These are phyloP conservation scores for Yamadazyma scolyti DNA, from an alignment of 805 yeast genomes.

Conservation along the genomic window DNA sequence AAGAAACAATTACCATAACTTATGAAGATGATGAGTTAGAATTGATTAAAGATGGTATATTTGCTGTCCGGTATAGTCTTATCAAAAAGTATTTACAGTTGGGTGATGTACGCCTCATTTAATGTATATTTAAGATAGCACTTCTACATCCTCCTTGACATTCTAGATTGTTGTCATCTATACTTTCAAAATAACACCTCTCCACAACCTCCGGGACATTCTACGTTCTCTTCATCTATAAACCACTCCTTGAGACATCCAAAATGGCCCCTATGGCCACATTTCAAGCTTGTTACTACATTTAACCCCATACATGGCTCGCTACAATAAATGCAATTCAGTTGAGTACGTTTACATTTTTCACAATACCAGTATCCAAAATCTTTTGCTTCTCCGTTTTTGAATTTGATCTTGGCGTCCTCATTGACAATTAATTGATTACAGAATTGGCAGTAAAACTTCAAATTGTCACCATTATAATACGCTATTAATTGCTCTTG, in stretches of 20 bases:
- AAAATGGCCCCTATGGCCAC: slow-evolving; percentile 89
- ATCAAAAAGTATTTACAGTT: slow-evolving; percentile 29
- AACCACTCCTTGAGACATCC: slow-evolving; percentile 81
- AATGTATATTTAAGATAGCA: slow-evolving; percentile 3
- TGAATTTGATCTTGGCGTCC: slow-evolving; percentile 37
- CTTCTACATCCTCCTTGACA: background rate
- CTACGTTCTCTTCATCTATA: slow-evolving; percentile 53
- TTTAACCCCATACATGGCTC: slow-evolving; percentile 73
- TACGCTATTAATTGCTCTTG: slow-evolving; percentile 23
- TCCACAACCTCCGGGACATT: slow-evolving; percentile 81
- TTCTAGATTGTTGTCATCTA: background rate
- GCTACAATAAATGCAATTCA: slow-evolving; percentile 74
- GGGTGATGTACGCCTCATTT: slow-evolving; percentile 38
- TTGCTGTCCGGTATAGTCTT: slow-evolving; percentile 64
- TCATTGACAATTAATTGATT: slow-evolving; percentile 59
- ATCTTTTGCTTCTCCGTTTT: slow-evolving; percentile 6
- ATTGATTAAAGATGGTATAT: slow-evolving; percentile 61
- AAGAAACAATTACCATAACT: slow-evolving; percentile 21
- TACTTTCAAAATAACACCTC: slow-evolving; percentile 5
- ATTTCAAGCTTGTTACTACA: slow-evolving; percentile 51
- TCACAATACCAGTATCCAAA: slow-evolving; percentile 88
- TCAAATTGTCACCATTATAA: slow-evolving; percentile 33
- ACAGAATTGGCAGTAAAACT: slow-evolving; percentile 61
- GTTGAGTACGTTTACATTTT: slow-evolving; percentile 55
- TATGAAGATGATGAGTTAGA: slow-evolving; percentile 40